These are phyloP conservation scores for Laburnicola sp. DNA, from an alignment of 2,329 filamentous ascomycete species.

Conservation along the genomic window DNA sequence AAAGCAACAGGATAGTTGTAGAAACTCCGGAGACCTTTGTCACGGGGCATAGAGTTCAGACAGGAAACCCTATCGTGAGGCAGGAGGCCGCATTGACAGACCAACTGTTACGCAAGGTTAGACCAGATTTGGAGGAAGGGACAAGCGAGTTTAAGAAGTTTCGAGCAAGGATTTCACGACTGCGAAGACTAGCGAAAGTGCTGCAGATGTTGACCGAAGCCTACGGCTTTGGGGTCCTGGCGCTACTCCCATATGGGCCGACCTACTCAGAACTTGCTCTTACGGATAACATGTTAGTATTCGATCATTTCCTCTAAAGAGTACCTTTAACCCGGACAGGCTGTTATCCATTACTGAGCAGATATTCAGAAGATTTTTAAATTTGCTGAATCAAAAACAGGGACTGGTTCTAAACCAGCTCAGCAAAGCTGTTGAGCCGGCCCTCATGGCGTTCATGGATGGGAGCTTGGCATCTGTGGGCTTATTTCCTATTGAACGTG, in stretches of 20 bases:
- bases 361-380: slow-evolving; percentile 3
- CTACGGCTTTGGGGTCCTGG: slow-evolving; percentile 13
- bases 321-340: neutral
- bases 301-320: neutral
- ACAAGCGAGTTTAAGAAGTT: neutral
- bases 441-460: slow-evolving; percentile 7
- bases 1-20: slow-evolving; percentile 5
- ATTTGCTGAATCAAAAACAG: slow-evolving; percentile 9
- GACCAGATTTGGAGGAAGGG: neutral
- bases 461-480: neutral
- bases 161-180: neutral
- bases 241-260: slow-evolving; percentile 9
- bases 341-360: slow-evolving; percentile 7
- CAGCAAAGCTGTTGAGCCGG: slow-evolving; percentile 12
- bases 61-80: slow-evolving; percentile 7
- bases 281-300: slow-evolving; percentile 8
- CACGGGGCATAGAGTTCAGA: neutral
- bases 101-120: neutral
- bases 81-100: slow-evolving; percentile 7
- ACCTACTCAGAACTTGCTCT: slow-evolving; percentile 6
- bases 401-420: slow-evolving; percentile 4
- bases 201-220: slow-evolving; percentile 4
- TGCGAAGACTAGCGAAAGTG: slow-evolving; percentile 8
- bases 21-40: slow-evolving; percentile 3
- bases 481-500: slow-evolving; percentile 9